Evolutionary conservation across 495 filamentous ascomycete species (phyloP).

Genomic region (Aspergillus wentii): DNA sequence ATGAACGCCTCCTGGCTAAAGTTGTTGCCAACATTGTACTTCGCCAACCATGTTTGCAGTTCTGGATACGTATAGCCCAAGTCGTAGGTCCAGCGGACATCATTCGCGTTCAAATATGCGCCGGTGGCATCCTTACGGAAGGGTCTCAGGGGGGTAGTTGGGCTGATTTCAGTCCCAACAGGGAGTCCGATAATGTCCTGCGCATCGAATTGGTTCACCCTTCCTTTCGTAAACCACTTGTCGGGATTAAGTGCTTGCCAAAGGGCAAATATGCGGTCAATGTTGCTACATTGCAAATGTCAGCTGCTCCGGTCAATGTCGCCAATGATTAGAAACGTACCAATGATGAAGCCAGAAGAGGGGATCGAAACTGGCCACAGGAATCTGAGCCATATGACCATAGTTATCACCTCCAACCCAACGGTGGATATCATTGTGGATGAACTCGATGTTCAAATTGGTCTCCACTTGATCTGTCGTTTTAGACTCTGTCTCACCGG

Average conservation of each 20-base stretch:
- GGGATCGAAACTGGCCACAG: constrained; percentile 37
- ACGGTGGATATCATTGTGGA: constrained; percentile 40
- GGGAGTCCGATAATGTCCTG: constrained; percentile 13
- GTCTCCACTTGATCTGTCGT: constrained; percentile 2
- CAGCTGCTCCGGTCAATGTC: not conserved
- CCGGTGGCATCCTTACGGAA: constrained; percentile 29
- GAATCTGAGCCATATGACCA: constrained; percentile 38
- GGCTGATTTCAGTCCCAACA: constrained; percentile 9
- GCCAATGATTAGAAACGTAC: constrained; percentile 6
- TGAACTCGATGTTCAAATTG: constrained; percentile 31
- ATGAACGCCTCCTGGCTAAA: constrained; percentile 8
- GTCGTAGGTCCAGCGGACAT: constrained; percentile 16
- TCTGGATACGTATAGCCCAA: constrained; percentile 50
- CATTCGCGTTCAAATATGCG: constrained; percentile 21
- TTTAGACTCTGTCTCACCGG: constrained; percentile 5
- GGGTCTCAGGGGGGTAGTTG: constrained; percentile 18
- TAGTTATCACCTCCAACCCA: constrained; percentile 23
- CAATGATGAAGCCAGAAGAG: constrained; percentile 38
- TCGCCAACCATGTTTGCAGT: constrained; percentile 25
- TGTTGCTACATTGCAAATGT: constrained; percentile 19
- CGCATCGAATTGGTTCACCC: constrained; percentile 10
- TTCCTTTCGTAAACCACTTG: constrained; percentile 17
- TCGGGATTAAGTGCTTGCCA: constrained; percentile 33
- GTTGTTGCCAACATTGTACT: constrained; percentile 7
- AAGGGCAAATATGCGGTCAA: constrained; percentile 36